Base-by-base conservation (phyloP, 2,329 filamentous ascomycete species). In the Podosphaera aphanis region DNA sequence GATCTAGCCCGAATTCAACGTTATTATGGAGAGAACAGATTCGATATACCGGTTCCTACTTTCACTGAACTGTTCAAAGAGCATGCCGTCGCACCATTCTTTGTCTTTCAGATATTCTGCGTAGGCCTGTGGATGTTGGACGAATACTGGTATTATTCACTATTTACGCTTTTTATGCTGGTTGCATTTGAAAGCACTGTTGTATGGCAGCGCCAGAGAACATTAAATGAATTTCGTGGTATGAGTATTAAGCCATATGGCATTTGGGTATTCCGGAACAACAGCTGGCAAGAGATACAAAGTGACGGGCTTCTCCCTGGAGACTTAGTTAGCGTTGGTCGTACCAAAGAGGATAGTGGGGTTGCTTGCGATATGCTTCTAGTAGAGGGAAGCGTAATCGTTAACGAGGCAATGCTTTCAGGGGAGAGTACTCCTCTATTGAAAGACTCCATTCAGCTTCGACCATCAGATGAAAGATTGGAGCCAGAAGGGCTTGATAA, bases 161-260 rank as follows among this genome's bases (percentile, higher is more conserved):
- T 98, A 18, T 98, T 98, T 64, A 98, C 92, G 0, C 77, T 98
- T 19, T 86, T 95, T 66, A 98, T 98, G 92, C 74, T 98, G 47
- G 84, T 98, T 53, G 79, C 76, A 48, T 98, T 98, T 56, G 90
- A 98, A 67, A 94, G 86, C 62, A 98, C 90, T 2, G 92, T 98
- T 33, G 92, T 98, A 15, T 98, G 90, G 92, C 90, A 98, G 66
- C 78, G 90, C 49, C 90, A 98, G 71, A 74, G 88, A 54, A 98
- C 92, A 1, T 65, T 98, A 53, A 92, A 74, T 59, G 90, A 98
- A 64, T 98, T 98, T 67, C 83, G 90, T 43, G 85, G 88, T 55
- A 98, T 98, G 92, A 93, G 83, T 69, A 94, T 98, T 66, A 93
- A 98, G 68, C 92, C 90, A 11, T 95, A 95, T 62, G 81, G 90